Conservation (phyloP, 768 basidiomycete genomes). For the Suillus clintonianus region DNA sequence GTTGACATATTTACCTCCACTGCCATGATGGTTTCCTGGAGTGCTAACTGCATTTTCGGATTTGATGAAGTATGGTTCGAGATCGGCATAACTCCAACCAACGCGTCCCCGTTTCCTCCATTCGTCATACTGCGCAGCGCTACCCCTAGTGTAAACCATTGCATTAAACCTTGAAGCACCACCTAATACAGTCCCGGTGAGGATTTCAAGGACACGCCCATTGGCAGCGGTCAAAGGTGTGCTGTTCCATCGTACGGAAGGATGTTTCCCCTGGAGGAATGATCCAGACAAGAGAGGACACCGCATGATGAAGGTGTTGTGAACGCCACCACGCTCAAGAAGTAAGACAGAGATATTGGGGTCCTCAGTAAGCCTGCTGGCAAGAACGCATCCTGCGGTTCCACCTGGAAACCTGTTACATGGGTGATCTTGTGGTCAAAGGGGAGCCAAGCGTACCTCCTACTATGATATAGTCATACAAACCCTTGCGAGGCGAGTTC, state of each 20-base stretch:
- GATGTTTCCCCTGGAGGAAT: conserved; percentile 8
- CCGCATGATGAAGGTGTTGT: conserved; percentile 27
- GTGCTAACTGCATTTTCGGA: conserved; percentile 25
- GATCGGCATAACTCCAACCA: conserved; percentile 38
- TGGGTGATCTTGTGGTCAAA: not conserved
- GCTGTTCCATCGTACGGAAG: not conserved
- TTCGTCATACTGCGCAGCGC: conserved; percentile 31
- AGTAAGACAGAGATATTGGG: conserved; percentile 30
- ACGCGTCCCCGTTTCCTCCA: conserved; percentile 30
- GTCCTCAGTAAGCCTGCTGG: conserved; percentile 38
- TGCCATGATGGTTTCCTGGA: conserved; percentile 1
- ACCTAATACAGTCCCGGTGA: conserved; percentile 39
- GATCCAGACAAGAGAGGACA: conserved; percentile 35
- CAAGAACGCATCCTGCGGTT: conserved; percentile 42
- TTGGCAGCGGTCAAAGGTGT: not conserved
- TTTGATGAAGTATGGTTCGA: conserved; percentile 36
- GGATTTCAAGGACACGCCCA: not conserved
- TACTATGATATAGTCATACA: conserved; percentile 14
- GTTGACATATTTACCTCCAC: not conserved
- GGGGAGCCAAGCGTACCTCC: conserved; percentile 1
- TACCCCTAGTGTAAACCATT: conserved; percentile 32
- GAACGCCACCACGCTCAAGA: conserved; percentile 34
- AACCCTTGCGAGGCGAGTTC: not conserved
- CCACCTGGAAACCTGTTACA: conserved; percentile 25
- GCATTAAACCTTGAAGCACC: conserved; percentile 50